phyloP scores from a whole-genome alignment of 495 filamentous ascomycete genomes.

The Neurospora sp. region DNA sequence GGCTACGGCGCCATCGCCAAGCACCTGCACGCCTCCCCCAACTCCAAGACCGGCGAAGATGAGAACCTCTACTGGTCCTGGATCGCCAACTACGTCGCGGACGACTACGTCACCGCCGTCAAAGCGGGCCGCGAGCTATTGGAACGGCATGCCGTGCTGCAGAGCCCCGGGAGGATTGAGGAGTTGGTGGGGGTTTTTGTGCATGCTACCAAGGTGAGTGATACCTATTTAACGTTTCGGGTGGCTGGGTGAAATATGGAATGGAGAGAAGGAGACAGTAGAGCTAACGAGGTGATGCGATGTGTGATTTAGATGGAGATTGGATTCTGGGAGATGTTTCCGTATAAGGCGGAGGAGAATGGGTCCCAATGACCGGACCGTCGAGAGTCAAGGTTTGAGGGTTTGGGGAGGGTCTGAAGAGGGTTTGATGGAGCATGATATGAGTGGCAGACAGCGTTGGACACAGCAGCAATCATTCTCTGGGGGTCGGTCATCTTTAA shows the following conservation, averaged over 20 bases:
- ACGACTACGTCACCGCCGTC: slow-evolving; percentile 66
- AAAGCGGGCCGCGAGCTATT: slow-evolving; percentile 56
- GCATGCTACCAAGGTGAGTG: slow-evolving; percentile 63
- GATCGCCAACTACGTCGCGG: slow-evolving; percentile 76
- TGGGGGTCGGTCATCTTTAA: not conserved
- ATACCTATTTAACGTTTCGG: not conserved
- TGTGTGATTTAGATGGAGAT: slow-evolving; percentile 58
- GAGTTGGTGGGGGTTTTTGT: slow-evolving; percentile 76
- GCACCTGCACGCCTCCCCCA: slow-evolving; percentile 48
- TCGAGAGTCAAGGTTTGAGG: not conserved
- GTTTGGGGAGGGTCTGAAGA: not conserved
- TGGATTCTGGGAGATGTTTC: slow-evolving; percentile 76
- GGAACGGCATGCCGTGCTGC: slow-evolving; percentile 57
- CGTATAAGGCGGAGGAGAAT: not conserved
- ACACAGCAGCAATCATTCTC: not conserved
- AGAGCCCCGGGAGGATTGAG: slow-evolving; percentile 65
- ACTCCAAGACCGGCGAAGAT: slow-evolving; percentile 47
- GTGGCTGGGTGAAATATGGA: not conserved
- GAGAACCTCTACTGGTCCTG: slow-evolving; percentile 82
- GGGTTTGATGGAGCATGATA: not conserved
- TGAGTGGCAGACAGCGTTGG: not conserved
- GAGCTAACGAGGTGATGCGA: not conserved
- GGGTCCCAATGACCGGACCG: not conserved
- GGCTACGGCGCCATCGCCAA: slow-evolving; percentile 74
- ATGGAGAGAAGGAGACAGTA: not conserved